Percentiles rank a stretch among this genome's conserved stretches.
These are phyloP conservation scores for Nicotiana knightiana DNA, from an alignment of 257 asterid genomes.

Conservation along the genomic window DNA sequence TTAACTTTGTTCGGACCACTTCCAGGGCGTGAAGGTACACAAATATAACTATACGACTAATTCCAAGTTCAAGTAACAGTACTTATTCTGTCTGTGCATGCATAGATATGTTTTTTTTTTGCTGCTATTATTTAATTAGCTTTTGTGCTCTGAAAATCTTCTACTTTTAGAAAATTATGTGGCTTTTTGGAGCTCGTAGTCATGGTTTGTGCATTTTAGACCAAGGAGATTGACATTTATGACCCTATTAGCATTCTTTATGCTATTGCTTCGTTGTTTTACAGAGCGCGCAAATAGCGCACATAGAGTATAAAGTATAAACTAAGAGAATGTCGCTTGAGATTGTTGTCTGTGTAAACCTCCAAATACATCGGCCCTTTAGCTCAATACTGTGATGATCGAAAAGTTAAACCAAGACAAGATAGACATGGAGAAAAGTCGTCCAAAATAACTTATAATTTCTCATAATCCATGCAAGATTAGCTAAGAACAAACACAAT, in stretches of 20 bases:
- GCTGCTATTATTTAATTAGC: not conserved
- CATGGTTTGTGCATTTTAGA: not conserved
- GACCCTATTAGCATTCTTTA: not conserved
- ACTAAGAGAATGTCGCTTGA: not conserved
- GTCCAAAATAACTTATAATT: not conserved
- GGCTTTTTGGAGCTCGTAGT: not conserved
- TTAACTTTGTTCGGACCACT: slow-evolving; percentile 61
- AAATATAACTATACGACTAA: not conserved
- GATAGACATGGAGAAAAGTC: not conserved
- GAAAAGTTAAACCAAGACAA: not conserved
- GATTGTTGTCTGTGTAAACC: not conserved
- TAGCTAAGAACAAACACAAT: not conserved
- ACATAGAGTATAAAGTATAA: not conserved
- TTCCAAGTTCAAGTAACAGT: slow-evolving; percentile 4
- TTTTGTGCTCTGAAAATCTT: not conserved
- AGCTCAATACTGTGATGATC: not conserved
- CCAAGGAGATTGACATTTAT: not conserved
- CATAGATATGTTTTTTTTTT: not conserved
- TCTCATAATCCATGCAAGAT: not conserved
- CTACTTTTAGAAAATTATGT: not conserved
- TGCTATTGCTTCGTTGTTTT: not conserved
- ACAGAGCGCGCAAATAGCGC: not conserved
- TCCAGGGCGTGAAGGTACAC: slow-evolving; percentile 9
- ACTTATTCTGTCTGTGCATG: not conserved
- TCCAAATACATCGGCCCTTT: not conserved